Evolutionary conservation across 768 basidiomycete species (phyloP).

Genomic region (Hygrophoropsis aurantiaca): DNA sequence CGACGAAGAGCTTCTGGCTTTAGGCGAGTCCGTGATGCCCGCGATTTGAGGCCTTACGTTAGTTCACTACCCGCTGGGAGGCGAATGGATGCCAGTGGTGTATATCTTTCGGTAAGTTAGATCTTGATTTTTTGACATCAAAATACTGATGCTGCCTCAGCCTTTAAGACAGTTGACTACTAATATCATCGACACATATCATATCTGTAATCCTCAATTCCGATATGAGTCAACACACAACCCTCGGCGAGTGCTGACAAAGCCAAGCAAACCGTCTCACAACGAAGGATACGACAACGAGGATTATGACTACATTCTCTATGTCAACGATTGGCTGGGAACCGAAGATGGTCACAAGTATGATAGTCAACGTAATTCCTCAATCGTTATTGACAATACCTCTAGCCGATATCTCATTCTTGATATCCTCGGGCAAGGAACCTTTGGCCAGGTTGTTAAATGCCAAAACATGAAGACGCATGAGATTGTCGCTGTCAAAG

Average conservation of each 20-base stretch:
- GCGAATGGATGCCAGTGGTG: slow-evolving; percentile 74
- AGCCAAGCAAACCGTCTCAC: slow-evolving; percentile 92
- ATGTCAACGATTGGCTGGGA: slow-evolving; percentile 97
- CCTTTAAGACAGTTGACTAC: slow-evolving; percentile 76
- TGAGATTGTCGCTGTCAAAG: slow-evolving; percentile 98
- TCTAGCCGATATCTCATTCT: slow-evolving; percentile 86
- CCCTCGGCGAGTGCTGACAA: slow-evolving; percentile 94
- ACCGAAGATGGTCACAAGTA: slow-evolving; percentile 94
- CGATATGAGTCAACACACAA: slow-evolving; percentile 94
- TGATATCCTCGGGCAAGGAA: slow-evolving; percentile 97
- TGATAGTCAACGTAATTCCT: slow-evolving; percentile 29
- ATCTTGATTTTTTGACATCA: background rate
- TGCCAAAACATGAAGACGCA: slow-evolving; percentile 99
- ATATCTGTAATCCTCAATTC: slow-evolving; percentile 92
- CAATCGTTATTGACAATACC: slow-evolving; percentile 11
- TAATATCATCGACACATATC: slow-evolving; percentile 86
- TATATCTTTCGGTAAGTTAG: slow-evolving; percentile 76
- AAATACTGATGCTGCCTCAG: slow-evolving; percentile 25
- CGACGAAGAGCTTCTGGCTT: slow-evolving; percentile 76
- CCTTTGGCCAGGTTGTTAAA: slow-evolving; percentile 99
- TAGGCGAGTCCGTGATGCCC: slow-evolving; percentile 70
- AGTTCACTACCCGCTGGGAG: slow-evolving; percentile 63
- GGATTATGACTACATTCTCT: slow-evolving; percentile 98
- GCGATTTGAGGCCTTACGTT: slow-evolving; percentile 77
- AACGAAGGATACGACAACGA: slow-evolving; percentile 99